Evolutionary conservation across 768 basidiomycete genomes (phyloP).

Genomic region (Pisolithus sp.): DNA sequence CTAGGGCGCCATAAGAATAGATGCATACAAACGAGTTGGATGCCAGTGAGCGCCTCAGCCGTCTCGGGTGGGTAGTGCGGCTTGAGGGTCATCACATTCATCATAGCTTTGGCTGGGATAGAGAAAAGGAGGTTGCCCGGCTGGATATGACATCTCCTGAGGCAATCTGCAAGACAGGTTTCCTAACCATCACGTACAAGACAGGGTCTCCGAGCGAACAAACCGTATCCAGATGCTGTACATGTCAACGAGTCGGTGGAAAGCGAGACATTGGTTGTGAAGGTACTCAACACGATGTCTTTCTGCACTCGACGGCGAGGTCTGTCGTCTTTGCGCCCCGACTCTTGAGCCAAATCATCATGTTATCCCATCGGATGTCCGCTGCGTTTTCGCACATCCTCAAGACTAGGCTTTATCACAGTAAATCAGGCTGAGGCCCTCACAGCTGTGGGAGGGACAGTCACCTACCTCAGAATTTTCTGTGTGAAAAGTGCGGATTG

Average conservation of each 20-base stretch:
- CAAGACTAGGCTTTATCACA: background rate
- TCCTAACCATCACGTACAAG: conserved; percentile 29
- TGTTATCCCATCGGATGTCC: conserved; percentile 34
- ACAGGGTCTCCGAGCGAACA: conserved; percentile 47
- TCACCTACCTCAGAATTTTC: background rate
- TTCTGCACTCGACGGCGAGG: conserved; percentile 47
- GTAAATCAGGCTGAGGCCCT: too few relatives aligned
- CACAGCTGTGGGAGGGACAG: background rate
- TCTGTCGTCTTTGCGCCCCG: conserved; percentile 41
- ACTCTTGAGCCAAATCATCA: conserved; percentile 47
- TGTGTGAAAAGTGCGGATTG: background rate
- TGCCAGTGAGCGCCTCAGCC: conserved; percentile 42
- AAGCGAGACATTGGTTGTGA: conserved; percentile 1
- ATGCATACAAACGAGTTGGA: conserved; percentile 78
- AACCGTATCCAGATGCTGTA: conserved; percentile 62
- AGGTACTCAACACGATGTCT: conserved; percentile 41
- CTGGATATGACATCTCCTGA: conserved; percentile 23
- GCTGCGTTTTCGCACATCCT: conserved; percentile 5
- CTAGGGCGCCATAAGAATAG: conserved; percentile 59
- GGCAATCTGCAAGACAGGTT: background rate
- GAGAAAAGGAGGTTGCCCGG: conserved; percentile 56
- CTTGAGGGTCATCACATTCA: conserved; percentile 67
- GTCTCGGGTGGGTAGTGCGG: conserved; percentile 44
- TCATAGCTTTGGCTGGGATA: conserved; percentile 61
- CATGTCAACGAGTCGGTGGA: background rate